These are phyloP conservation scores for Hirschfeldia incana DNA, from an alignment of 345 rosid genomes.

Conservation along the genomic window DNA sequence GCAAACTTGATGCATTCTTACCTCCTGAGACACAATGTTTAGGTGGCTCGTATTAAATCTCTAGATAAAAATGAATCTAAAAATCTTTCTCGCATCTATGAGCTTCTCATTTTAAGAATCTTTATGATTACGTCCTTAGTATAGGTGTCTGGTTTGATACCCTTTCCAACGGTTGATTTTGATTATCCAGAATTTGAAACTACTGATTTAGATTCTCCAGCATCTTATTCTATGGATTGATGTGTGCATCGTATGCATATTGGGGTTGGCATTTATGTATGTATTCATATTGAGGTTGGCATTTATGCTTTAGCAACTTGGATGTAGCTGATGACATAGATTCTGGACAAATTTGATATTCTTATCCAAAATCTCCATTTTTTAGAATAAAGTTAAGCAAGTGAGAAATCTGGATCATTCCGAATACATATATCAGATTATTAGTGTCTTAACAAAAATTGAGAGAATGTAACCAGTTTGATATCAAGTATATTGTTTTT, in stretches of 20 bases:
- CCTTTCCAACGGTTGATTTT: conserved; percentile 10
- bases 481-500: background rate
- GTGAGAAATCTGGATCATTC: background rate
- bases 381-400: background rate
- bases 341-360: conserved; percentile 7
- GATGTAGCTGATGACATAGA: conserved; percentile 23
- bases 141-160: background rate
- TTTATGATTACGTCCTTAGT: background rate
- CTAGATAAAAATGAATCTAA: conserved; percentile 9
- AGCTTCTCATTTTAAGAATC: background rate
- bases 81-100: background rate
- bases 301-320: conserved; percentile 36
- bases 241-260: conserved; percentile 29
- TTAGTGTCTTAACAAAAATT: background rate
- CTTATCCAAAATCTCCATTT: background rate
- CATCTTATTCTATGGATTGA: conserved; percentile 29
- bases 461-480: background rate
- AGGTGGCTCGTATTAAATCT: conserved; percentile 1
- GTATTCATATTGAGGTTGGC: conserved; percentile 7
- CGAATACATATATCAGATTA: background rate
- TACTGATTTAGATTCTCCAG: conserved; percentile 11
- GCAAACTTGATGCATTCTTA: background rate
- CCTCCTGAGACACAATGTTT: background rate
- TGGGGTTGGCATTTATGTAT: background rate
- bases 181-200: conserved; percentile 12